These are phyloP conservation scores for Penicillium roqueforti DNA, from an alignment of 495 filamentous ascomycete species.

Conservation along the genomic window DNA sequence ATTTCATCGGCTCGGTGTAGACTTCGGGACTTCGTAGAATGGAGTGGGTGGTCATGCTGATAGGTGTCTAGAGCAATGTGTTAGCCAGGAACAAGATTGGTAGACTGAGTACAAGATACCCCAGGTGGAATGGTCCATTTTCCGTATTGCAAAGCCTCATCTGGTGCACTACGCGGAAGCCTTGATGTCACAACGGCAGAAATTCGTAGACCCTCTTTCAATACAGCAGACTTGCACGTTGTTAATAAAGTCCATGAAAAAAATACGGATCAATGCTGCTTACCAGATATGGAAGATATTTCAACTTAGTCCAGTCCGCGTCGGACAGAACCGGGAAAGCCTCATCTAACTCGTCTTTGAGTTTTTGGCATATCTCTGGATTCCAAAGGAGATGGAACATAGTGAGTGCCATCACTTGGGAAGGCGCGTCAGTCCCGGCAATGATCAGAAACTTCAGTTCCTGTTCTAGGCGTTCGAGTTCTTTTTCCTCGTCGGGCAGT, in stretches of 20 bases:
- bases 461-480: not conserved
- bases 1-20: not conserved
- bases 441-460: not conserved
- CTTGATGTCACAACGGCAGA: not conserved
- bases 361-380: constrained; percentile 11
- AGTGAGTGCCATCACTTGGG: not conserved
- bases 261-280: not conserved
- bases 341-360: constrained; percentile 25
- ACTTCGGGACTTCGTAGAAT: not conserved
- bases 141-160: not conserved
- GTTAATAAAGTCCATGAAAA: not conserved
- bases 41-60: not conserved
- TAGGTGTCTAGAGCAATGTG: not conserved
- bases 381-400: constrained; percentile 29
- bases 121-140: not conserved
- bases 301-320: constrained; percentile 26
- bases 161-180: not conserved
- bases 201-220: not conserved
- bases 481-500: not conserved
- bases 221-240: not conserved
- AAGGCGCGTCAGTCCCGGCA: not conserved
- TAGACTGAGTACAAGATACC: not conserved
- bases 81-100: not conserved
- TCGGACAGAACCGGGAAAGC: constrained; percentile 20
- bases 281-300: constrained; percentile 46